phyloP scores from a whole-genome alignment of 2,329 filamentous ascomycete genomes.

The Dendryphion nanum region DNA sequence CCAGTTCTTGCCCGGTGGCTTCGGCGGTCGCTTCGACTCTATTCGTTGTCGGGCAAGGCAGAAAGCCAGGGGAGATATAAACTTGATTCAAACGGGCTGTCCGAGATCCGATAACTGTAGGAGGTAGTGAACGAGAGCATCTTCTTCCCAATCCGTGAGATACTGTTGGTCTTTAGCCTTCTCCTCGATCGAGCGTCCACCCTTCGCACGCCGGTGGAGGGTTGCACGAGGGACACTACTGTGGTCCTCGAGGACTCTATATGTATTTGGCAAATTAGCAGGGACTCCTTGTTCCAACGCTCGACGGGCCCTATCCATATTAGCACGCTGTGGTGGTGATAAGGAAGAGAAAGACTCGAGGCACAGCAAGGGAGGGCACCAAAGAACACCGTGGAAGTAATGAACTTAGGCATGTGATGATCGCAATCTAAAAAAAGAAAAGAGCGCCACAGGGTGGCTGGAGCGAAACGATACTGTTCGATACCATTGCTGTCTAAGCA shows the following conservation, averaged over 20 bases:
- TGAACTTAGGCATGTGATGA: too few species aligned
- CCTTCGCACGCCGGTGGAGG: slow-evolving; percentile 12
- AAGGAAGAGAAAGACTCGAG: too few species aligned
- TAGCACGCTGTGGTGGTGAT: too few species aligned
- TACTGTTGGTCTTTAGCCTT: slow-evolving; percentile 27
- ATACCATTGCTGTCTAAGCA: too few species aligned
- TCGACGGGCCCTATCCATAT: too few species aligned
- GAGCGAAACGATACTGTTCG: too few species aligned
- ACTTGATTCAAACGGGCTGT: slow-evolving; percentile 12
- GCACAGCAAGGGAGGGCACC: too few species aligned
- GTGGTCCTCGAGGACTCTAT: slow-evolving; percentile 1
- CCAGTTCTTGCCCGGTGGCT: slow-evolving; percentile 15
- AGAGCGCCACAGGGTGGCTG: too few species aligned
- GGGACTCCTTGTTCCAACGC: too few species aligned
- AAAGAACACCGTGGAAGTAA: too few species aligned
- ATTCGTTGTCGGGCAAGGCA: slow-evolving; percentile 37
- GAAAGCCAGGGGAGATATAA: slow-evolving; percentile 1
- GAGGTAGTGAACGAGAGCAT: slow-evolving; percentile 17
- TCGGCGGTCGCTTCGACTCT: slow-evolving; percentile 31
- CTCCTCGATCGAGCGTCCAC: slow-evolving; percentile 19
- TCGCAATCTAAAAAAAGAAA: too few species aligned
- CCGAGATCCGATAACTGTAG: slow-evolving; percentile 11
- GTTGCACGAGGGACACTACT: slow-evolving; percentile 8
- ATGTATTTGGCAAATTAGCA: slow-evolving; percentile 1
- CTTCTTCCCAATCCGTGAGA: slow-evolving; percentile 21